Evolutionary conservation across 2,329 filamentous ascomycete species (phyloP).

Genomic region (Alternaria novae-zelandiae): DNA sequence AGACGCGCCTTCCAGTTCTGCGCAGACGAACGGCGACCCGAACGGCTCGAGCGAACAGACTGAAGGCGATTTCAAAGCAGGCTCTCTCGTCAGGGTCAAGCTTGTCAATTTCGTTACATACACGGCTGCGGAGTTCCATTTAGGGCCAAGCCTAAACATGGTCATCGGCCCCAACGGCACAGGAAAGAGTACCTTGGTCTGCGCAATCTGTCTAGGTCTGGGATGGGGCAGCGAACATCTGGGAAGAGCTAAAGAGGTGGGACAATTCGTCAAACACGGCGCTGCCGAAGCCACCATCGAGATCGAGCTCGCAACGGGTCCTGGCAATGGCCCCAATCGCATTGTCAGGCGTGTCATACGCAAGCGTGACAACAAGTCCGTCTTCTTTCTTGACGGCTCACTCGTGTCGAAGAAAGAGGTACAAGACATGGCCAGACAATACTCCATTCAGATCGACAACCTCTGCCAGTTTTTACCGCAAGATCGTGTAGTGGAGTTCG

Average conservation of each 20-base stretch:
- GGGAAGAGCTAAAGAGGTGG: slow-evolving; percentile 81
- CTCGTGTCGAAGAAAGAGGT: slow-evolving; percentile 68
- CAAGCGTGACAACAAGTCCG: slow-evolving; percentile 79
- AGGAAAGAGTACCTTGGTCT: slow-evolving; percentile 96
- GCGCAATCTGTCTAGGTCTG: slow-evolving; percentile 91
- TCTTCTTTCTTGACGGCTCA: slow-evolving; percentile 78
- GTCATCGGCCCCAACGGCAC: slow-evolving; percentile 98
- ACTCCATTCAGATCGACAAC: slow-evolving; percentile 96
- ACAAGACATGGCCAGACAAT: slow-evolving; percentile 68
- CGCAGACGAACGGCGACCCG: slow-evolving; percentile 8
- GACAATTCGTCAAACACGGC: slow-evolving; percentile 94
- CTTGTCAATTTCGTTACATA: slow-evolving; percentile 95
- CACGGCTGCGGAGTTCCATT: slow-evolving; percentile 86
- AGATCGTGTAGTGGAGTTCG: slow-evolving; percentile 94
- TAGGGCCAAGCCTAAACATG: slow-evolving; percentile 95
- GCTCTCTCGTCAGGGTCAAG: slow-evolving; percentile 86
- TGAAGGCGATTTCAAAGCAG: slow-evolving; percentile 61
- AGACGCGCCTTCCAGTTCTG: slow-evolving; percentile 37
- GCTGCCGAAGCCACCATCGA: slow-evolving; percentile 79
- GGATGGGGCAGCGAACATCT: slow-evolving; percentile 77
- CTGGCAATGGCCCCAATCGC: slow-evolving; percentile 67
- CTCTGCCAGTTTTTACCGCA: slow-evolving; percentile 96
- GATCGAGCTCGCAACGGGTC: slow-evolving; percentile 78
- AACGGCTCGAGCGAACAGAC: neutral
- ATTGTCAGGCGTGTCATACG: slow-evolving; percentile 78